Conservation (phyloP, 805 yeast species). For the Barnettozyma wickerhamii region DNA sequence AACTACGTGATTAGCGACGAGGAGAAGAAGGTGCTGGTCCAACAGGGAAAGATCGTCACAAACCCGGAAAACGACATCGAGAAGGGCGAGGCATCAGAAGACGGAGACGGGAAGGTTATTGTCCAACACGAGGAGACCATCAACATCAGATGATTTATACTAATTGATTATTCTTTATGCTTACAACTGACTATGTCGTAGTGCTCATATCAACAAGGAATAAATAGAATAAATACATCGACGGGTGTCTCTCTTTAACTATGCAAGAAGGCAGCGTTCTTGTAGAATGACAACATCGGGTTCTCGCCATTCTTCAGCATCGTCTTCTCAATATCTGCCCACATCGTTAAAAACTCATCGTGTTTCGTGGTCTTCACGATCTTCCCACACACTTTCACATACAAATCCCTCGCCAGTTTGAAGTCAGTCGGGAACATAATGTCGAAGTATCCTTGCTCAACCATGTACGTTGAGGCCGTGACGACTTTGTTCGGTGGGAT, state of each 20-base stretch:
- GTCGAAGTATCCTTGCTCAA: constrained; percentile 81
- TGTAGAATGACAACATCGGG: constrained; percentile 76
- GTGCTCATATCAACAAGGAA: no score
- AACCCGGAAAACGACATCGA: no score
- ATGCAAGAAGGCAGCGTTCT: constrained; percentile 64
- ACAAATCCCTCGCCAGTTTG: constrained; percentile 53
- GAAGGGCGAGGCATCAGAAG: no score
- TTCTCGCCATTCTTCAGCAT: constrained; percentile 75
- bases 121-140: no score
- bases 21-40: no score
- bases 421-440: constrained; percentile 86
- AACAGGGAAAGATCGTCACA: no score
- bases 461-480: constrained; percentile 70
- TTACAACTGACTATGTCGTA: no score
- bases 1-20: no score
- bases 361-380: constrained; percentile 52
- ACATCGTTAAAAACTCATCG: constrained; percentile 55
- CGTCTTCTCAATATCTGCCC: constrained; percentile 69
- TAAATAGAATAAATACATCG: not conserved
- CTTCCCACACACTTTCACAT: constrained; percentile 60
- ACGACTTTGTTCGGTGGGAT: constrained; percentile 57
- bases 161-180: no score
- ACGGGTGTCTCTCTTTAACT: constrained; percentile 2
- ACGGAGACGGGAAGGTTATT: no score
- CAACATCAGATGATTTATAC: no score